phyloP scores from a whole-genome alignment of 306 rosid genomes.

The Medicago lupulina region DNA sequence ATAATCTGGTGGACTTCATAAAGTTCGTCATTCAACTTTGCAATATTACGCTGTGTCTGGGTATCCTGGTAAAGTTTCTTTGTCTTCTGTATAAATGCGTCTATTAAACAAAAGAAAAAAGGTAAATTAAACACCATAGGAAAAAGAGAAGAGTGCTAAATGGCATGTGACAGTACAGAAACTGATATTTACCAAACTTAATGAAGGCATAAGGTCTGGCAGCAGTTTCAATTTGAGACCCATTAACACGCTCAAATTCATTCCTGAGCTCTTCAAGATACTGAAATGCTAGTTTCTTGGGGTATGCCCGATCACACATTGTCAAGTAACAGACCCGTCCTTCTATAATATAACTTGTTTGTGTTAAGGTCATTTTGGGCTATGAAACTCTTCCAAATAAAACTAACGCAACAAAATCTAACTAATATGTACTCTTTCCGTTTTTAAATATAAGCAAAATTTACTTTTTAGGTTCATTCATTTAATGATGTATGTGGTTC shows the following conservation, averaged over 20 bases:
- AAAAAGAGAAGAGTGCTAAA: slow-evolving; percentile 5
- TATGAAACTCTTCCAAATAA: slow-evolving; percentile 32
- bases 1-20: slow-evolving; percentile 99
- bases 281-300: slow-evolving; percentile 98
- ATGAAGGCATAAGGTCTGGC: slow-evolving; percentile 99
- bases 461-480: too few relatives aligned
- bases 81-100: slow-evolving; percentile 94
- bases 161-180: slow-evolving; percentile 21
- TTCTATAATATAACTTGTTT: slow-evolving; percentile 83
- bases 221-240: slow-evolving; percentile 95
- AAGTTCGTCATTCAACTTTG: slow-evolving; percentile 97
- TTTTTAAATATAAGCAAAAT: too few relatives aligned
- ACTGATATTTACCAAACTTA: slow-evolving; percentile 75
- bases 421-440: slow-evolving; percentile 13
- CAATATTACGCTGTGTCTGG: slow-evolving; percentile 92
- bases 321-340: slow-evolving; percentile 98
- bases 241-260: slow-evolving; percentile 94
- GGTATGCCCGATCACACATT: slow-evolving; percentile 98
- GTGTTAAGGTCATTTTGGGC: slow-evolving; percentile 62
- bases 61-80: slow-evolving; percentile 99
- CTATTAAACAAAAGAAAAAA: slow-evolving; percentile 57
- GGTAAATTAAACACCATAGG: slow-evolving; percentile 41
- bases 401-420: slow-evolving; percentile 8
- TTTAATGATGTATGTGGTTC: too few relatives aligned
- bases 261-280: slow-evolving; percentile 98